These are phyloP conservation scores for Durusdinium trenchii DNA, from an alignment of 73 alveolate genomes.

Conservation along the genomic window DNA sequence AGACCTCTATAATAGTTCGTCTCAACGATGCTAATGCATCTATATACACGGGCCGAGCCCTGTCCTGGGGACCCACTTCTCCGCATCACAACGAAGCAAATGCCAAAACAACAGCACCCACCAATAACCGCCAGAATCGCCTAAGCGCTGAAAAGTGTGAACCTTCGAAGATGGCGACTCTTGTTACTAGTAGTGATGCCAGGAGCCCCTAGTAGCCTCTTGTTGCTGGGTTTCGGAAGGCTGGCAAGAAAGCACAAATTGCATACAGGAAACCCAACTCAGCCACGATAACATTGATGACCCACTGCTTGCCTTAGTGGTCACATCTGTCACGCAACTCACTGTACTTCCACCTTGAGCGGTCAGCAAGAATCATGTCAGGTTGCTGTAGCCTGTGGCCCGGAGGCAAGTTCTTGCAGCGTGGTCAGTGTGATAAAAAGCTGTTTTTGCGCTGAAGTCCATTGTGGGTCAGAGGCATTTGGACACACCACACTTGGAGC, in stretches of 20 bases:
- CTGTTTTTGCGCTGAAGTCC: slow-evolving; percentile 37
- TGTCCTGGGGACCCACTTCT: slow-evolving; percentile 3
- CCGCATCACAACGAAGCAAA: background rate
- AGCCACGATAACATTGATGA: slow-evolving; percentile 18
- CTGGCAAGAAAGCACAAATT: background rate
- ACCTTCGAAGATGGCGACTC: background rate
- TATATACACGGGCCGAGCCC: no score
- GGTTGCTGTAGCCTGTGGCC: background rate
- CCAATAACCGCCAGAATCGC: slow-evolving; percentile 1
- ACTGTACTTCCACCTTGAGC: background rate
- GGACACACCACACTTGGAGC: slow-evolving; percentile 29
- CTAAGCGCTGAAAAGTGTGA: background rate
- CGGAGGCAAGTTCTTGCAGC: slow-evolving; percentile 15
- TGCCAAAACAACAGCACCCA: slow-evolving; percentile 38
- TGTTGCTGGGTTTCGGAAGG: background rate
- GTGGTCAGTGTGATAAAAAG: slow-evolving; percentile 36
- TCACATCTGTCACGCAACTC: background rate
- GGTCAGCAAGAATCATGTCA: background rate
- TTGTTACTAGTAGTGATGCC: background rate
- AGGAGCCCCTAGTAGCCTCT: background rate
- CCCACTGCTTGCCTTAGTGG: slow-evolving; percentile 14
- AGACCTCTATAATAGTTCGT: no score
- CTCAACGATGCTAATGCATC: no score
- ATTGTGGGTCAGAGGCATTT: slow-evolving; percentile 7
- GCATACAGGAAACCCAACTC: slow-evolving; percentile 14